Evolutionary conservation across 2,329 filamentous ascomycete genomes (phyloP).

Genomic region (Claviceps pazoutovae): DNA sequence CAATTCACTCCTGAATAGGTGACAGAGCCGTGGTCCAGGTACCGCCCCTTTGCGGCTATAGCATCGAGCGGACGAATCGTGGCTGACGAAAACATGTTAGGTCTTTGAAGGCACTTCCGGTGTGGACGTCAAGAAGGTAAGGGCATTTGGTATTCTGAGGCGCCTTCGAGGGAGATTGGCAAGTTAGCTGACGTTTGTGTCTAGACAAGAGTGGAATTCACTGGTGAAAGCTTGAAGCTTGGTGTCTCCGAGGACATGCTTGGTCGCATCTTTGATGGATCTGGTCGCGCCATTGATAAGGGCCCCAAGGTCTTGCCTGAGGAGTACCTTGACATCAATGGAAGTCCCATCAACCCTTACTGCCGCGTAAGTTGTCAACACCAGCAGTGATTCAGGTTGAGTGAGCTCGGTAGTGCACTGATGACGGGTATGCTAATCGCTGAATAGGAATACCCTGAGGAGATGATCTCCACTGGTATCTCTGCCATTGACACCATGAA

Average conservation of each 20-base stretch:
- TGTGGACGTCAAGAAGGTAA: constrained; percentile 98
- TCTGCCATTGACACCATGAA: constrained; percentile 98
- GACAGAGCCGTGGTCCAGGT: constrained; percentile 92
- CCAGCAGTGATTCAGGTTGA: neutral
- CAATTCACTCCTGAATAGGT: constrained; percentile 35
- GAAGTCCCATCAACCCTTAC: constrained; percentile 96
- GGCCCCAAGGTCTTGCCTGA: constrained; percentile 95
- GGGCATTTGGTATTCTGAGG: constrained; percentile 7
- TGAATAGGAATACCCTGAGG: constrained; percentile 82
- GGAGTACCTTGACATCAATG: constrained; percentile 98
- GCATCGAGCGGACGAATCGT: neutral
- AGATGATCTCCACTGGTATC: constrained; percentile 99
- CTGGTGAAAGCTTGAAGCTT: constrained; percentile 91
- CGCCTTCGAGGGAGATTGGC: neutral
- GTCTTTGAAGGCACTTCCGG: constrained; percentile 95
- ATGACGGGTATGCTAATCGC: constrained; percentile 8
- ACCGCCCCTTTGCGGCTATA: constrained; percentile 17
- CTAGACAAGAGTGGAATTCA: constrained; percentile 94
- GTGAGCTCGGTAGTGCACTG: neutral
- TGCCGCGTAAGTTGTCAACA: constrained; percentile 50
- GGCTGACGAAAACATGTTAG: constrained; percentile 30
- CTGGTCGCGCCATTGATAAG: constrained; percentile 95
- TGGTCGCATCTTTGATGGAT: constrained; percentile 96
- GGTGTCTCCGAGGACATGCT: constrained; percentile 99
- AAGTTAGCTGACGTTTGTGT: constrained; percentile 12